phyloP scores from a whole-genome alignment of 225 moss, liverwort and hornwort species.

The Thuidium tamariscinum region DNA sequence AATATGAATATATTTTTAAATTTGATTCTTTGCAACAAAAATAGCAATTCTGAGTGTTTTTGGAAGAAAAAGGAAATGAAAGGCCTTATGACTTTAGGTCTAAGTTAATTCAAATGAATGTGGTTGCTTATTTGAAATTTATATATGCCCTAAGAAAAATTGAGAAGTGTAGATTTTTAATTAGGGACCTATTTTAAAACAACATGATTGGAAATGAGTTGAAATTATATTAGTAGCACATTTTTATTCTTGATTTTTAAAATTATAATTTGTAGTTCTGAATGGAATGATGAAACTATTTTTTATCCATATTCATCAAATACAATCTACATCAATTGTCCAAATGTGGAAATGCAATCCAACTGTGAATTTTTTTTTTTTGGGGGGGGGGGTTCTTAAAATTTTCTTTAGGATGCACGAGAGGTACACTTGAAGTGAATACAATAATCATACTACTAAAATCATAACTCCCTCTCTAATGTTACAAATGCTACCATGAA shows the following conservation, averaged over 20 bases:
- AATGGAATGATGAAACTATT: not conserved
- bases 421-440: not conserved
- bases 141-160: not conserved
- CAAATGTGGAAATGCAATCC: not conserved
- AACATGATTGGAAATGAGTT: not conserved
- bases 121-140: not conserved
- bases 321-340: not conserved
- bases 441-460: no score
- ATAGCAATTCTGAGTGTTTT: not conserved
- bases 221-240: not conserved
- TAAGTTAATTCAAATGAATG: not conserved
- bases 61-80: no score
- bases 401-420: accelerated
- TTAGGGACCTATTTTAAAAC: not conserved
- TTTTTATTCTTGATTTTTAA: not conserved
- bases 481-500: no score
- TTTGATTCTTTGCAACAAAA: not conserved
- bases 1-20: accelerated
- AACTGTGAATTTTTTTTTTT: not conserved
- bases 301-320: not conserved
- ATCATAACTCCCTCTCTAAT: no score
- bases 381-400: no score
- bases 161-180: not conserved
- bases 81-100: no score
- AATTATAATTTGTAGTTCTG: not conserved